A percentile compares a stretch with the other conserved stretches of the same genome.
Evolutionary conservation across 805 yeast genomes (phyloP).

Genomic region (Myxozyma vanderwaltii): DNA sequence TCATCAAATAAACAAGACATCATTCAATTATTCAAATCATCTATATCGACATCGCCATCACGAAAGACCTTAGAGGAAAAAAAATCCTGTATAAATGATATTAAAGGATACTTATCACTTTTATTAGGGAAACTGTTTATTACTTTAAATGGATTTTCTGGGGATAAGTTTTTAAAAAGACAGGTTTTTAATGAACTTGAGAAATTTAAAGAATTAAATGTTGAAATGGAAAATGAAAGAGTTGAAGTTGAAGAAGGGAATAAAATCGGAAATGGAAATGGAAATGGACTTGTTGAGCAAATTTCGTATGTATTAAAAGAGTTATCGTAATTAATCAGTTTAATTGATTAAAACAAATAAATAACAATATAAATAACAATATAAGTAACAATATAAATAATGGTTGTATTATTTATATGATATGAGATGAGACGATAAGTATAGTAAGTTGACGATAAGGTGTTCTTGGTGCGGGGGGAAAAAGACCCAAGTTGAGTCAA

Average conservation of each 20-base stretch:
- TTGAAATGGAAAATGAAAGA: too few relatives aligned
- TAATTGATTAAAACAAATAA: neutral
- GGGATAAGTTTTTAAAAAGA: too few relatives aligned
- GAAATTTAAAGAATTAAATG: too few relatives aligned
- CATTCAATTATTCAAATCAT: neutral
- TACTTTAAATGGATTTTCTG: too few relatives aligned
- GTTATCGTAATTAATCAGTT: too few relatives aligned
- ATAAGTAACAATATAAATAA: neutral
- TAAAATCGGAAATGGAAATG: too few relatives aligned
- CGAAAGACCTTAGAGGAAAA: neutral
- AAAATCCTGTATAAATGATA: slow-evolving; percentile 10
- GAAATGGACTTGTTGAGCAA: neutral
- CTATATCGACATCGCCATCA: neutral
- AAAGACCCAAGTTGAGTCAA: too few relatives aligned
- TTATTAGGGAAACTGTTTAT: slow-evolving; percentile 7
- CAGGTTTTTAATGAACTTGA: neutral
- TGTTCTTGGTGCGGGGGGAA: too few relatives aligned
- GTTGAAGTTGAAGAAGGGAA: too few relatives aligned
- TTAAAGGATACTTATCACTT: slow-evolving; percentile 23
- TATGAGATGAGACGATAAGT: too few relatives aligned
- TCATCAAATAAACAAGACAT: neutral
- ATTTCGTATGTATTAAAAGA: slow-evolving; percentile 9
- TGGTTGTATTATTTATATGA: too few relatives aligned
- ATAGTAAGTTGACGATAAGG: too few relatives aligned
- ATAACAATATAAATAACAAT: neutral